Evolutionary conservation across 129 eudicot genomes (phyloP), one percentile per base, ranked within the genome.

Genomic region (Arctium minus): DNA sequence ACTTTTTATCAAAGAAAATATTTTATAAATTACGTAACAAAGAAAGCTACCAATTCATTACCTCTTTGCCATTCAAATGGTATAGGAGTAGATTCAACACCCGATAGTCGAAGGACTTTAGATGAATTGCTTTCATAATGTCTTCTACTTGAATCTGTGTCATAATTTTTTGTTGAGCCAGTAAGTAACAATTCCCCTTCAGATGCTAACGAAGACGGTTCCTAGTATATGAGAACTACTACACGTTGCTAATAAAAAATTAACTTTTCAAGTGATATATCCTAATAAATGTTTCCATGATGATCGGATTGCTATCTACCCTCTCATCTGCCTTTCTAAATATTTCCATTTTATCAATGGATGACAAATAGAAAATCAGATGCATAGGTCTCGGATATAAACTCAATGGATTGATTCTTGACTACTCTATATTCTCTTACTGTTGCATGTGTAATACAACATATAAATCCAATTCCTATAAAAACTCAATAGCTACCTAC

Each of bases 21-120:
- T 18, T 67, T n/a, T 35, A 67, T 56, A 75, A 22, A 46, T 35
- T 15, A 75, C 8, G 72, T 69, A 73, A 65, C 74, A 9, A 74
- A 74, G 32, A 39, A 73, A 30, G 46, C 30, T 48, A 76, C 35
- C 39, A 77, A 77, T 78, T 78, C 6, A 40, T 44, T 91, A 92
- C 98, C 97, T 92, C 80, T 87, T 86, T 93, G 65, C 91, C 91
- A 79, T 93, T 91, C 83, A 95, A 82, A 88, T 92, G 93, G 76
- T 91, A 95, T 79, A 95, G 79, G 64, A 95, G 94, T 74, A 92
- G 94, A 90, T 95, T 92, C 70, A 95, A 87, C 75, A 95, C 94
- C 22, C 98, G 83, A 85, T 91, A 95, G 84, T 95, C 98, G 80
- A 95, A 95, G 31, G 98, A 95, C 81, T 95, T 95, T 80, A 95